These are phyloP conservation scores for Corymbia maculata DNA, from an alignment of 345 rosid species.

Conservation along the genomic window DNA sequence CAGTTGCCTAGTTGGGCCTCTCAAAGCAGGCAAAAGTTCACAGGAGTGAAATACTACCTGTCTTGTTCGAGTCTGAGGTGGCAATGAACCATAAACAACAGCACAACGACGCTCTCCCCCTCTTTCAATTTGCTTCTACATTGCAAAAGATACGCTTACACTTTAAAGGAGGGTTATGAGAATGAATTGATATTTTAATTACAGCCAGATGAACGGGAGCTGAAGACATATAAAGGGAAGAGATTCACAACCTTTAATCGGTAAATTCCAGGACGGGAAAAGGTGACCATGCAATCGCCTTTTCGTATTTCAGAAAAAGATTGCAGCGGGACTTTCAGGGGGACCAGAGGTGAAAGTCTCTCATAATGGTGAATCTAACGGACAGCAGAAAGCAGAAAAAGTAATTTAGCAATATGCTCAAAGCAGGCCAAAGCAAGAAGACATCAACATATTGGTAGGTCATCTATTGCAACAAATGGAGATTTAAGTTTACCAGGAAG, in stretches of 20 bases:
- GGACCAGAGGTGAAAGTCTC: slow-evolving; percentile 80
- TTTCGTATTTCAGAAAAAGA: slow-evolving; percentile 51
- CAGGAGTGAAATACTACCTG: slow-evolving; percentile 38
- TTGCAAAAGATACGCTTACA: background rate
- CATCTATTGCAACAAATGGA: background rate
- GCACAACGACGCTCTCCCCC: slow-evolving; percentile 77
- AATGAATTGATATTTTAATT: background rate
- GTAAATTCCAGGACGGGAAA: slow-evolving; percentile 70
- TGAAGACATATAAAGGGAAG: background rate
- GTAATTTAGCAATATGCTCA: background rate
- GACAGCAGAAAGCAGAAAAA: background rate
- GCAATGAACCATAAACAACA: slow-evolving; percentile 90
- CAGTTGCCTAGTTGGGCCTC: background rate
- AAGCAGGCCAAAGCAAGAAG: background rate
- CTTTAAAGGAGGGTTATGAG: background rate
- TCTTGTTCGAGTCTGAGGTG: slow-evolving; percentile 87
- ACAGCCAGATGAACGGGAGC: background rate
- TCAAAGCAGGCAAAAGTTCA: slow-evolving; percentile 6
- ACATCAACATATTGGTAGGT: background rate
- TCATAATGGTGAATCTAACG: slow-evolving; percentile 58
- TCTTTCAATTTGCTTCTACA: slow-evolving; percentile 54
- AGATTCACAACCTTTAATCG: slow-evolving; percentile 46
- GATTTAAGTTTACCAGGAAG: background rate
- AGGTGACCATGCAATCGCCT: slow-evolving; percentile 82
- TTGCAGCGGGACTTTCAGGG: slow-evolving; percentile 48